These are phyloP conservation scores for Gaeumannomyces tritici DNA, from an alignment of 2,329 filamentous ascomycete genomes.

Conservation along the genomic window DNA sequence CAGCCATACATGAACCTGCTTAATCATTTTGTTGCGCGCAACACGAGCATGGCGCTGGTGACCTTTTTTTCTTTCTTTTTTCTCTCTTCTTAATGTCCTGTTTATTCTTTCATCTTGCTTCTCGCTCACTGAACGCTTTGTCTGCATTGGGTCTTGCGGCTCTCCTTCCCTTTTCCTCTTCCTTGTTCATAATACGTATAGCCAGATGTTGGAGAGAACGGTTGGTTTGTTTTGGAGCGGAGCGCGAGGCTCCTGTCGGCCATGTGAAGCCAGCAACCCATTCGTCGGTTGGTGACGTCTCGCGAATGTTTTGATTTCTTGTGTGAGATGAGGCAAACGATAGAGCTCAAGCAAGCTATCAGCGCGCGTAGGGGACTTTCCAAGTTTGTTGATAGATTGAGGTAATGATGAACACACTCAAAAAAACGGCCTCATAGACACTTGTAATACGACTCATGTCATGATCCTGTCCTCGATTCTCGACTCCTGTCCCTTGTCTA, in stretches of 20 bases:
- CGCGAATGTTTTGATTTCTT: not conserved
- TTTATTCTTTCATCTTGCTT: not conserved
- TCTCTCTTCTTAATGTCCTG: not conserved
- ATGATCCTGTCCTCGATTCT: too few species aligned
- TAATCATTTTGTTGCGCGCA: conserved; percentile 2
- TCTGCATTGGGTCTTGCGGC: conserved; percentile 1
- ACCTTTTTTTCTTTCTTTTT: not conserved
- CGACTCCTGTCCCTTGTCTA: too few species aligned
- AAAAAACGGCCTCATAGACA: too few species aligned
- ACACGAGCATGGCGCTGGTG: not conserved
- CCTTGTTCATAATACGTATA: conserved; percentile 2
- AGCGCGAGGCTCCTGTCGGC: not conserved
- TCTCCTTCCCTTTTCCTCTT: conserved; percentile 1
- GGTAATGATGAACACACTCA: not conserved
- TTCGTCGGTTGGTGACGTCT: too few species aligned
- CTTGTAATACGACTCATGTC: too few species aligned
- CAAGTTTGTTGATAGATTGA: not conserved
- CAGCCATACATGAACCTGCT: not conserved
- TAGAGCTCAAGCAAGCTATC: not conserved
- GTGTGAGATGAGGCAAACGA: not conserved
- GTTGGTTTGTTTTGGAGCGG: not conserved
- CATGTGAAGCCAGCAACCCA: not conserved
- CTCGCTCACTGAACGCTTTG: not conserved
- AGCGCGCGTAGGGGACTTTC: not conserved
- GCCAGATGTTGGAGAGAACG: not conserved